Base-by-base conservation (phyloP, 148 eudicot genomes). In the Salicornia ramosissima region DNA sequence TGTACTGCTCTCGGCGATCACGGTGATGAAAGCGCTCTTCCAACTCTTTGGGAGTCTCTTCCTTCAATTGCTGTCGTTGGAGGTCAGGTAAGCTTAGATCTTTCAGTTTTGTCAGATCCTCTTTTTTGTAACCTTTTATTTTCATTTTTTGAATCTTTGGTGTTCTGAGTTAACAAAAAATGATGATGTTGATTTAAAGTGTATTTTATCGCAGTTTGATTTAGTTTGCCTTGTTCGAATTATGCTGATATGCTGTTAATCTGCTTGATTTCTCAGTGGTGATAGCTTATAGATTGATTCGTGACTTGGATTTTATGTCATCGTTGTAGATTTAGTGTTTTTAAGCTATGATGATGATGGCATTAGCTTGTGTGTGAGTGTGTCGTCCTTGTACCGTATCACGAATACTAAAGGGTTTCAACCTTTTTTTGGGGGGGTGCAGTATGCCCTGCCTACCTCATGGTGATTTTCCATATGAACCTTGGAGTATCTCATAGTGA, bases 21-120 rank as follows among this genome's bases (percentile, higher is more conserved):
- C 39, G 99, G 99, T 45, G 99, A 95, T 39, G 99, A 86, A 39
- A 87, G 82, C 74, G 89, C 96, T 52, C 78, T 95, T 83, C 99
- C 99, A 10, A 95, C 99, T 66, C 94, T 95, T 46, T 95, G 99
- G 99, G 99, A 95, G 50, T 88, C 97, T 56, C 79, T 95, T 10
- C 99, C 99, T 46, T 85, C 99, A 14, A 95, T 95, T 62, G 97
- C 99, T 65, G 99, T 95, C 78, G 99, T 95, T 73, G 99, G 99
- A 66, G 99, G 99, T 42, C 99, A 95, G 99, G 99, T 95, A 65
- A 43, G 0, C 70, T 67, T 59, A 52, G 80, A 77, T 74, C 69
- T 75, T 49, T 40, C 49, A 45, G 72, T 47, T 68, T 59, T 57
- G 13, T 47, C 24, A 13, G 64, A 46, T 15, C 55, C 13, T 31